Conservation (phyloP, 1,284 basidiomycete species). For the Pyrrhoderma lamaoense region DNA sequence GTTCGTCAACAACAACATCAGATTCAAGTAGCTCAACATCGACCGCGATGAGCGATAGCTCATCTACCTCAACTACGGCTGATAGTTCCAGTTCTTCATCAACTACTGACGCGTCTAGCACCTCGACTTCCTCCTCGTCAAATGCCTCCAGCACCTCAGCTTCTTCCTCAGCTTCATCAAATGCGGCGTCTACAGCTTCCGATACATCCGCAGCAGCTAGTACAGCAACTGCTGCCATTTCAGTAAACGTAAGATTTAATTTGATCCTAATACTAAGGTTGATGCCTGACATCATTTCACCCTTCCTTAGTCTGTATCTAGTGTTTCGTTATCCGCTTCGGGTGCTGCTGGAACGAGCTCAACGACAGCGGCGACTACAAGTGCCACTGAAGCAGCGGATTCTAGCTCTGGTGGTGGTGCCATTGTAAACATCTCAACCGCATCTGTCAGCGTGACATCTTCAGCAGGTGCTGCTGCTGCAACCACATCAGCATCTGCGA, state of each 20-base stretch:
- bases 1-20: constrained; percentile 11
- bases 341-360: not conserved
- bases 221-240: not conserved
- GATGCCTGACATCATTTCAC: not conserved
- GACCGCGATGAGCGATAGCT: constrained; percentile 11
- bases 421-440: not conserved
- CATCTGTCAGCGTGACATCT: not conserved
- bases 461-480: constrained; percentile 8
- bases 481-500: constrained; percentile 19
- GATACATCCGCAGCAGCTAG: not conserved
- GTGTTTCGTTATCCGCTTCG: not conserved
- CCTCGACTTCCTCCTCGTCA: constrained; percentile 4
- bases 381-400: not conserved
- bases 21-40: constrained; percentile 8
- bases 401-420: not conserved
- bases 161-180: not conserved
- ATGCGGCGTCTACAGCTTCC: not conserved
- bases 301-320: constrained; percentile 3
- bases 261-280: not conserved
- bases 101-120: constrained; percentile 5
- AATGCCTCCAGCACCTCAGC: constrained; percentile 13
- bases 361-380: constrained; percentile 3
- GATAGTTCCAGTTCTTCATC: constrained; percentile 8
- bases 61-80: constrained; percentile 11
- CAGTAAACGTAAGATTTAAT: constrained; percentile 1